phyloP scores from a whole-genome alignment of 139 green algal species.

The Chlorella sp. region DNA sequence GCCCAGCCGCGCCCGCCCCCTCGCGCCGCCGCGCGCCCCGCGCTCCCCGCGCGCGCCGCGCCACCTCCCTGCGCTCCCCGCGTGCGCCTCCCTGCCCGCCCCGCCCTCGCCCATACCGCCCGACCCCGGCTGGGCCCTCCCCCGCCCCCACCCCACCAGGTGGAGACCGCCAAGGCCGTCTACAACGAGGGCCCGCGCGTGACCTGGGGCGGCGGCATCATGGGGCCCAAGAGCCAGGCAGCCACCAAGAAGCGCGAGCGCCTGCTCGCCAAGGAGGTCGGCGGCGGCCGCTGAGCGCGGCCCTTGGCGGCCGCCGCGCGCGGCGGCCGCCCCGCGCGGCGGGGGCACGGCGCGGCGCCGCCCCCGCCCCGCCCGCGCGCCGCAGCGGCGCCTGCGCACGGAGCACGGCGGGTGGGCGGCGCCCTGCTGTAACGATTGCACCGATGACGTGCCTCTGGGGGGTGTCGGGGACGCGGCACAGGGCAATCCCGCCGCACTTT shows the following conservation, averaged over 20 bases:
- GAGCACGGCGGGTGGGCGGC: background rate
- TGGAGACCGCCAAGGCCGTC: too few species aligned
- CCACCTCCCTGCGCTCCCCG: background rate
- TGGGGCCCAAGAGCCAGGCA: conserved; percentile 96
- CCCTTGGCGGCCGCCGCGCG: background rate
- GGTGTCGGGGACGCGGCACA: too few species aligned
- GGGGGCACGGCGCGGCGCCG: background rate
- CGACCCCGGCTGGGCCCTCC: too few species aligned
- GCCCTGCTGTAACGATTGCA: background rate
- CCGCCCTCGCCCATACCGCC: conserved; percentile 78
- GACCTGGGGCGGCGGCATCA: conserved; percentile 95
- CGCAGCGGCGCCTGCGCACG: background rate
- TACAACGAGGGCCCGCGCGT: conserved; percentile 77
- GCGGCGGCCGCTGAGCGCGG: conserved; percentile 23
- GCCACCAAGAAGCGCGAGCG: conserved; percentile 85
- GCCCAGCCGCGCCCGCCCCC: background rate
- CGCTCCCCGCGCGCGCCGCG: background rate
- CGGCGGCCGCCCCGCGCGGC: background rate
- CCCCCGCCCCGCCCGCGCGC: background rate
- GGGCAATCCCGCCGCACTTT: too few species aligned
- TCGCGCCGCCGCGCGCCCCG: background rate
- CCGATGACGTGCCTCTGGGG: too few species aligned
- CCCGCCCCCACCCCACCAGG: too few species aligned
- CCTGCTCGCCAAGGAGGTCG: conserved; percentile 84
- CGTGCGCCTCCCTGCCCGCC: too few species aligned